Percentiles rank a stretch among this genome's conserved stretches.
These are phyloP conservation scores for Berkeleyomyces basicola DNA, from an alignment of 2,329 filamentous ascomycete genomes.

Conservation along the genomic window DNA sequence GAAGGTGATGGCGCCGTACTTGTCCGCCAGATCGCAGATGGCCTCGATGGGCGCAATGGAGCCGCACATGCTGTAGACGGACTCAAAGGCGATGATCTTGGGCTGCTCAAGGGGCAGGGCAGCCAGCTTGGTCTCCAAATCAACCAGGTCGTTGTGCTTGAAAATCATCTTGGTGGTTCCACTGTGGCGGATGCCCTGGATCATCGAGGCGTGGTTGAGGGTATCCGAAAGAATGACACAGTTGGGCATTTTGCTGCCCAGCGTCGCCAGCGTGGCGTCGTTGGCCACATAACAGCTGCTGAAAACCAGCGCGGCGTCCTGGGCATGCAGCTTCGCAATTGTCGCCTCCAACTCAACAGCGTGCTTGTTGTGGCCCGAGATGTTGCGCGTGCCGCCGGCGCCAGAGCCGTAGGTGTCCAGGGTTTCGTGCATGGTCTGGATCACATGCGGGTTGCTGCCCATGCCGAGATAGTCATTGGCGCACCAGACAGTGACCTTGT, in stretches of 20 bases:
- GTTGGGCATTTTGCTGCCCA: slow-evolving; percentile 91
- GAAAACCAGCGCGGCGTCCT: slow-evolving; percentile 86
- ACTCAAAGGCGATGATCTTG: slow-evolving; percentile 98
- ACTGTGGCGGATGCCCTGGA: slow-evolving; percentile 94
- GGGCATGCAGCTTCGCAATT: slow-evolving; percentile 74
- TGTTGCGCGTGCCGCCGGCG: slow-evolving; percentile 90
- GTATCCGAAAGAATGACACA: slow-evolving; percentile 97
- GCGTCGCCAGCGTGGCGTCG: slow-evolving; percentile 84
- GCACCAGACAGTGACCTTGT: slow-evolving; percentile 94
- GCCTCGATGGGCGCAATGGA: slow-evolving; percentile 90
- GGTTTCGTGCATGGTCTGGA: slow-evolving; percentile 87
- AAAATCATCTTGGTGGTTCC: slow-evolving; percentile 96
- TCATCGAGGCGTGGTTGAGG: slow-evolving; percentile 97
- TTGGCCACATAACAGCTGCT: slow-evolving; percentile 98
- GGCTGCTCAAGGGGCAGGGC: slow-evolving; percentile 70
- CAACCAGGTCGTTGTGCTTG: slow-evolving; percentile 92
- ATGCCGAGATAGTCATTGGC: slow-evolving; percentile 98
- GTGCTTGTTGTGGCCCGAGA: slow-evolving; percentile 94
- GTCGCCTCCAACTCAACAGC: slow-evolving; percentile 70
- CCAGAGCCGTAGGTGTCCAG: slow-evolving; percentile 89
- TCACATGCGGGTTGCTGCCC: slow-evolving; percentile 75
- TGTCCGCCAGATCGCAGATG: slow-evolving; percentile 91
- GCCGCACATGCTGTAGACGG: slow-evolving; percentile 98
- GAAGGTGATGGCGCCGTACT: slow-evolving; percentile 95
- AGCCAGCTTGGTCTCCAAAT: slow-evolving; percentile 83